These are phyloP conservation scores for Tilletia indica DNA, from an alignment of 1,284 basidiomycete genomes.

Conservation along the genomic window DNA sequence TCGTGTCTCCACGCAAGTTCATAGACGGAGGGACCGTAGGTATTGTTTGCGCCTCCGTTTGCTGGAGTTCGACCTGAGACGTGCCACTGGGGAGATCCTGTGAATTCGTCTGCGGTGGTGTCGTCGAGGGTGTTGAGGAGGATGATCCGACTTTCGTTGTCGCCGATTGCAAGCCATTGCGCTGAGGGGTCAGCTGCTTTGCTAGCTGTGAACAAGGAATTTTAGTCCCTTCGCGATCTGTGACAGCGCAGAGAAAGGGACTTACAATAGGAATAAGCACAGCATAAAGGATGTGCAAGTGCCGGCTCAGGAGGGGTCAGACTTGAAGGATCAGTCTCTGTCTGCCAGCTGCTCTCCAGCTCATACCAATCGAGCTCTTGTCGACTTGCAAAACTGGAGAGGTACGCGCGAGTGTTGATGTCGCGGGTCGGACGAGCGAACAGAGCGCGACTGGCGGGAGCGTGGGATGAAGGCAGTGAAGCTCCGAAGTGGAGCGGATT, in stretches of 20 bases:
- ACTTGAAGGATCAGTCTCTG: too few species aligned
- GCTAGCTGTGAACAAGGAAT: slow-evolving; percentile 23
- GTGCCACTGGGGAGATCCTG: slow-evolving; percentile 6
- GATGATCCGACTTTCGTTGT: slow-evolving; percentile 49
- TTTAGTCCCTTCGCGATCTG: too few species aligned
- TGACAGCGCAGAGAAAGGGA: not conserved
- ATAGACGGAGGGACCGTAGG: slow-evolving; percentile 36
- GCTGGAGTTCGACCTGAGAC: slow-evolving; percentile 24
- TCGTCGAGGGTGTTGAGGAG: slow-evolving; percentile 45
- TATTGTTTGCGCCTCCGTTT: slow-evolving; percentile 25
- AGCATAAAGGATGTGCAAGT: slow-evolving; percentile 38
- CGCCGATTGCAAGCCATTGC: slow-evolving; percentile 51
- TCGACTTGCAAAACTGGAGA: not conserved
- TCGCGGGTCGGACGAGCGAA: not conserved
- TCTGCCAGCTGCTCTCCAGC: slow-evolving; percentile 25
- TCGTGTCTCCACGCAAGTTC: slow-evolving; percentile 48
- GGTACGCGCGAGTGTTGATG: slow-evolving; percentile 15
- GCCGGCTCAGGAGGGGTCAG: too few species aligned
- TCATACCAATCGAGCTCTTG: slow-evolving; percentile 7
- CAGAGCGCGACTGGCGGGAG: not conserved
- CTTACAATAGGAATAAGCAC: slow-evolving; percentile 38
- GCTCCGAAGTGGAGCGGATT: slow-evolving; percentile 18
- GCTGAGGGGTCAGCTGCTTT: slow-evolving; percentile 30
- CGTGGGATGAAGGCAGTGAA: not conserved
- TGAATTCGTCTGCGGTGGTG: slow-evolving; percentile 18